phyloP scores from a whole-genome alignment of 257 asterid genomes.

The Fraxinus cuspidata region DNA sequence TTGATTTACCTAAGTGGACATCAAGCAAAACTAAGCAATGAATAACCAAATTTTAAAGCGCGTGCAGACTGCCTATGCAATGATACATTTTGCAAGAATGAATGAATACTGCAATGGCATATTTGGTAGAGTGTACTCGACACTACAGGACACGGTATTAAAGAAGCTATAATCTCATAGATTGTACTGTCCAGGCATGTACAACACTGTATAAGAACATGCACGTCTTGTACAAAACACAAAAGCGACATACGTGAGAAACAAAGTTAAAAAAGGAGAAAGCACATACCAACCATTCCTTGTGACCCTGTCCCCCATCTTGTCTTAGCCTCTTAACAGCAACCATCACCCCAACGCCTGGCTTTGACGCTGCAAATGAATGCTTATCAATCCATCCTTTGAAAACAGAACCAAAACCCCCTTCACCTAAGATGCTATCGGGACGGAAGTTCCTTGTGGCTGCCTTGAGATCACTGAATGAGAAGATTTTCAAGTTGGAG shows the following conservation, averaged over 20 bases:
- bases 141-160: too few species aligned
- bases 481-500: conserved; percentile 57
- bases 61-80: too few species aligned
- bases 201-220: too few species aligned
- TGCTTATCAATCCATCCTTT: conserved; percentile 84
- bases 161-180: too few species aligned
- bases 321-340: conserved; percentile 81
- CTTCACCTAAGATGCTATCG: conserved; percentile 77
- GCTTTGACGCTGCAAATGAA: conserved; percentile 54
- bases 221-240: too few species aligned
- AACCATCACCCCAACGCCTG: conserved; percentile 62
- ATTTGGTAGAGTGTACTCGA: too few species aligned
- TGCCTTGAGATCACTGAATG: conserved; percentile 58
- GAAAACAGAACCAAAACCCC: conserved; percentile 77
- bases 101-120: too few species aligned
- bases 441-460: conserved; percentile 86
- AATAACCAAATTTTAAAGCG: too few species aligned
- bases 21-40: background rate
- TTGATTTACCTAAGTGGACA: background rate
- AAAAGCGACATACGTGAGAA: too few species aligned
- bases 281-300: conserved; percentile 80
- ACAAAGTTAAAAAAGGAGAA: background rate
- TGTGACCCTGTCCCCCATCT: conserved; percentile 85
- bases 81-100: too few species aligned
- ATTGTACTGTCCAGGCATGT: too few species aligned